Base-by-base conservation (phyloP, 2,329 filamentous ascomycete genomes). In the Neodidymelliopsis sp. region DNA sequence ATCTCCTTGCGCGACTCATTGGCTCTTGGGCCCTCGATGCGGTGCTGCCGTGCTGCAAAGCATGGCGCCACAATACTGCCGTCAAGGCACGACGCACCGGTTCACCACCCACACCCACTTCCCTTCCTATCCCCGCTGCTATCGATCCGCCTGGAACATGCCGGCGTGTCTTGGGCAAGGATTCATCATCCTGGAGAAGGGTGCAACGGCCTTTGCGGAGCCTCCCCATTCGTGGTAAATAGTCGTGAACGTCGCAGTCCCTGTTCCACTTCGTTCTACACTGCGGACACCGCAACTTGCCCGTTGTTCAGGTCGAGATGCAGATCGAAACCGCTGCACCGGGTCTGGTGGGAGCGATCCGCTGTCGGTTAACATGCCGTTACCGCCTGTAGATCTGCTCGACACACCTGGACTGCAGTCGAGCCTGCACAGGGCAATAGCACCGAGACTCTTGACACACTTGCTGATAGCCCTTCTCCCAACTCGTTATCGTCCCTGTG, bases 321-420 rank as follows among this genome's bases (percentile, higher is more conserved):
- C 47, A 45, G 47, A 36, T 45, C 47, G n/a, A 36, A 25, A 30
- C 40, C 47, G 25, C 16, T 31, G 40, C 20, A 9, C 15, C 31
- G 40, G 47, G 41, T 40, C 27, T 16, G 13, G 33, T 41, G 35
- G 47, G 35, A 27, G 27, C 47, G 47, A 30, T 35, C 47, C 40
- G 47, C 34, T 16, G 40, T 50, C 47, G 47, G 35, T 41, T 50
- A 50, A 41, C 29, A 50, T 45, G 47, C 36, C 40, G 30, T 44
- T 40, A 22, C 27, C 34, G 35, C 29, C 31, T 29, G 29, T 29
- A 20, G 40, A 35, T 40, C 40, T 44, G 40, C 27, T 36, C 22
- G 35, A 45, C 35, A 34, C 40, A 44, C 24, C 47, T 50, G 47
- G 29, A 35, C 20, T 37, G 12, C n/a, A 13, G 27, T 31, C 19